Evolutionary conservation across 108 stramenopile genomes (phyloP), one percentile per base, ranked within the genome.

Genomic region (Chaetoceros muelleri): DNA sequence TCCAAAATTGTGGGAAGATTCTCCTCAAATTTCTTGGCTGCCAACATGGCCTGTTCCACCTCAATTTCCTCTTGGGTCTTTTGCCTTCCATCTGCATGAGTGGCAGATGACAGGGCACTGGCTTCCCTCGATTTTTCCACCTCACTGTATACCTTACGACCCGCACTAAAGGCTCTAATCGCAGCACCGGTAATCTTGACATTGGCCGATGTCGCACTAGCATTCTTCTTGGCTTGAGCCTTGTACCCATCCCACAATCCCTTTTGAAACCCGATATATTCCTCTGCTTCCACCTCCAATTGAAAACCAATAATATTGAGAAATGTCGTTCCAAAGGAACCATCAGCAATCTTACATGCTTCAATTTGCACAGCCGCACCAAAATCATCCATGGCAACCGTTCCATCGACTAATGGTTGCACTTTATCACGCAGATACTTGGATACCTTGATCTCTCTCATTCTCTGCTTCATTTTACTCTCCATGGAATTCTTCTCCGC

Each of bases 231-330:
- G 45, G 76, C 66, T 45, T 79, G 55, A 16, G 88, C 88, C 17
- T 70, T 76, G 57, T 84, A 81, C 19, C 87, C 85, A 16, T 81
- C 79, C 5, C 5, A 40, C 58, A 82, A 59, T 27, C 88, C 84
- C n/a, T 64, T 69, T 70, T 84, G 69, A 46, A 82, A 80, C 19
- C 88, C 88, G 27, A 90, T 30, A 55, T 72, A 90, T 65, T 80
- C 81, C 47, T 90, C 82, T 1, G 75, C 80, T 55, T 84, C 80
- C 10, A 85, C 69, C 60, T 80, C 68, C 18, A 90, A 67, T 13
- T 78, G 61, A 52, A 79, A 86, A 28, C 88, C 88, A 65, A 90
- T 86, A 3, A 79, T 80, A n/a, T 70, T 72, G 22, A 82, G 61
- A 66, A 84, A 90, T 20, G 68, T 61, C 45, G 73, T 71, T 3